These are phyloP conservation scores for Pharnaceum exiguum DNA, from an alignment of 148 eudicot species.

Conservation along the genomic window DNA sequence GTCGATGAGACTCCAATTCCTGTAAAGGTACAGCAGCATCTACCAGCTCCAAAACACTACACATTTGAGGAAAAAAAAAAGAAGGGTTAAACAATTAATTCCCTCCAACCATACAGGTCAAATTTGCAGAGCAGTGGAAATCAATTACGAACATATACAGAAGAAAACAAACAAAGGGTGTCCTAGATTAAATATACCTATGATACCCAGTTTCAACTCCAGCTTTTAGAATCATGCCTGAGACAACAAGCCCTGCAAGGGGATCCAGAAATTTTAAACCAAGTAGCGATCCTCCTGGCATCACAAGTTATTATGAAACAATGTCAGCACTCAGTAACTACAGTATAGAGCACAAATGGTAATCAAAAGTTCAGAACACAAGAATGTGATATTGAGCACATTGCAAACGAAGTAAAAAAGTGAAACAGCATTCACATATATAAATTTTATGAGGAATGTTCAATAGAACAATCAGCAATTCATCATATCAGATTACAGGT, in stretches of 20 bases:
- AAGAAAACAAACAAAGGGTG: neutral
- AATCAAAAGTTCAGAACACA: neutral
- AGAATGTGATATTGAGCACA: neutral
- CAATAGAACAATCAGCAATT: too few relatives aligned
- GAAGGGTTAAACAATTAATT: conserved; percentile 1
- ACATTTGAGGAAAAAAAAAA: conserved; percentile 7
- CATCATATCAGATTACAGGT: too few relatives aligned
- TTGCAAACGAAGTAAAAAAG: too few relatives aligned
- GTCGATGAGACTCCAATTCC: conserved; percentile 59
- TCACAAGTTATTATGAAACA: conserved; percentile 8
- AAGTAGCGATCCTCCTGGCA: conserved; percentile 85
- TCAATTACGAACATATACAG: neutral
- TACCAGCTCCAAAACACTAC: conserved; percentile 84
- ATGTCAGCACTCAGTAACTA: conserved; percentile 18
- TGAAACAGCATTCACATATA: too few relatives aligned
- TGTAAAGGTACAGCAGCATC: conserved; percentile 93
- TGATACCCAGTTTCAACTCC: conserved; percentile 92
- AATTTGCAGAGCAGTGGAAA: neutral
- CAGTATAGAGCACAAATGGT: neutral
- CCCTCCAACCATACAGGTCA: neutral
- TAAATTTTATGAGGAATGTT: too few relatives aligned
- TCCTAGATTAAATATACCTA: conserved; percentile 44
- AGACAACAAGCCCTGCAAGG: conserved; percentile 88
- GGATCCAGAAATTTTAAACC: conserved; percentile 90
- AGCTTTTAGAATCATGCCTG: conserved; percentile 93